These are phyloP conservation scores for Eleusine indica DNA, from an alignment of 176 grass and related monocot species.

Conservation along the genomic window DNA sequence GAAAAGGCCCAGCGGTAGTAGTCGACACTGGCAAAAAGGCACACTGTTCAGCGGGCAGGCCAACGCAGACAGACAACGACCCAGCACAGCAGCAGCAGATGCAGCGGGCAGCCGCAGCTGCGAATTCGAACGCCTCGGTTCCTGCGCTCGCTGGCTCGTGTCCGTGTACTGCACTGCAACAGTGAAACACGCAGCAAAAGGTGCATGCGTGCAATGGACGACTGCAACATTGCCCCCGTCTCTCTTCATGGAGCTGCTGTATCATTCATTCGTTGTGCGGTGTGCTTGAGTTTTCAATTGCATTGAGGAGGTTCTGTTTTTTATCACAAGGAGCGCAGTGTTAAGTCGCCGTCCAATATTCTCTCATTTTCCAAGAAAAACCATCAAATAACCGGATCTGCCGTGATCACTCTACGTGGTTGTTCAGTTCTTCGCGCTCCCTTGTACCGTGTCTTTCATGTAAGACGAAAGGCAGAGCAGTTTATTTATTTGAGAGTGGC, in stretches of 20 bases:
- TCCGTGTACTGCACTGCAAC: neutral
- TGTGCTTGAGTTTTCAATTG: neutral
- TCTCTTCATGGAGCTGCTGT: neutral
- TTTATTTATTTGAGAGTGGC: slow-evolving; percentile 2
- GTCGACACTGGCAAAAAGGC: slow-evolving; percentile 5
- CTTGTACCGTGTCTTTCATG: neutral
- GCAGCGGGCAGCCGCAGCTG: neutral
- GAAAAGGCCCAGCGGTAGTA: slow-evolving; percentile 7
- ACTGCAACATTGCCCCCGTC: neutral
- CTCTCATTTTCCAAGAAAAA: too few species aligned
- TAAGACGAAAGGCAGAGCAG: neutral
- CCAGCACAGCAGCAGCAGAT: neutral
- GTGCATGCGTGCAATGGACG: neutral
- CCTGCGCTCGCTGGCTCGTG: neutral
- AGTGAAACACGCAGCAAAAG: neutral
- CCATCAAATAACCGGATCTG: neutral
- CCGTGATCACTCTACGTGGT: neutral
- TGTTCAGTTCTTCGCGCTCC: neutral
- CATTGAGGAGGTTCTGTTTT: neutral
- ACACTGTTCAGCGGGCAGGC: neutral
- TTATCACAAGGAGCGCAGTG: neutral
- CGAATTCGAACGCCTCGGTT: slow-evolving; percentile 20
- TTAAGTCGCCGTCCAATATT: neutral
- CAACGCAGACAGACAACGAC: neutral
- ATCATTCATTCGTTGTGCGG: neutral